Evolutionary conservation across 257 asterid genomes (phyloP).

Genomic region (Capsicum chinense): DNA sequence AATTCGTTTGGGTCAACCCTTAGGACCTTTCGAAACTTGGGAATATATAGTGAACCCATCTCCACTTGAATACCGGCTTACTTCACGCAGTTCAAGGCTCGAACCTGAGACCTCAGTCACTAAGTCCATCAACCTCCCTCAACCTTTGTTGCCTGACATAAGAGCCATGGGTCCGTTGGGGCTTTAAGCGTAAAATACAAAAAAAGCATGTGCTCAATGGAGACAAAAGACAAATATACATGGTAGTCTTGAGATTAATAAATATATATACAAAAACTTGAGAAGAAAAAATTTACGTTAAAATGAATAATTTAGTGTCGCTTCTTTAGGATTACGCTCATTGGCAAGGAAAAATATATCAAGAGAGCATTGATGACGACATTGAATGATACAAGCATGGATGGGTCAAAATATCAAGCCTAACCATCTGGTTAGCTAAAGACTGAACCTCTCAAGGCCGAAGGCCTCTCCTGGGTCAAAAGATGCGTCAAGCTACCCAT

Average conservation of each 20-base stretch:
- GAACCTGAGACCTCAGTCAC: neutral
- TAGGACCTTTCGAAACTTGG: too few relatives aligned
- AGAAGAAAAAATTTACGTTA: neutral
- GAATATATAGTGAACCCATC: neutral
- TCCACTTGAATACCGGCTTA: neutral
- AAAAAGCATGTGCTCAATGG: neutral
- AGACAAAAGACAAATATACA: neutral
- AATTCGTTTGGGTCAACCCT: too few relatives aligned
- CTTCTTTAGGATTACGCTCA: neutral
- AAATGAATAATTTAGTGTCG: neutral
- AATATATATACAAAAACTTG: neutral
- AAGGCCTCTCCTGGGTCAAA: too few relatives aligned
- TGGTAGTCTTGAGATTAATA: neutral
- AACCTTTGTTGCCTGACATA: too few relatives aligned
- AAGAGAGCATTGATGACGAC: neutral
- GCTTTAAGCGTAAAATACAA: neutral
- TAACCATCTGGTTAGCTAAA: too few relatives aligned
- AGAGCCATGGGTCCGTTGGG: neutral
- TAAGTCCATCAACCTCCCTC: neutral
- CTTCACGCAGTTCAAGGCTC: neutral
- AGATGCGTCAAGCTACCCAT: too few relatives aligned
- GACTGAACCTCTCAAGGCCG: too few relatives aligned
- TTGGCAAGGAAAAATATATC: neutral
- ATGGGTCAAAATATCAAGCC: too few relatives aligned
- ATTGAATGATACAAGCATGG: too few relatives aligned